phyloP scores from a whole-genome alignment of 2,329 filamentous ascomycete species.

The Colletotrichum orchidophilum region DNA sequence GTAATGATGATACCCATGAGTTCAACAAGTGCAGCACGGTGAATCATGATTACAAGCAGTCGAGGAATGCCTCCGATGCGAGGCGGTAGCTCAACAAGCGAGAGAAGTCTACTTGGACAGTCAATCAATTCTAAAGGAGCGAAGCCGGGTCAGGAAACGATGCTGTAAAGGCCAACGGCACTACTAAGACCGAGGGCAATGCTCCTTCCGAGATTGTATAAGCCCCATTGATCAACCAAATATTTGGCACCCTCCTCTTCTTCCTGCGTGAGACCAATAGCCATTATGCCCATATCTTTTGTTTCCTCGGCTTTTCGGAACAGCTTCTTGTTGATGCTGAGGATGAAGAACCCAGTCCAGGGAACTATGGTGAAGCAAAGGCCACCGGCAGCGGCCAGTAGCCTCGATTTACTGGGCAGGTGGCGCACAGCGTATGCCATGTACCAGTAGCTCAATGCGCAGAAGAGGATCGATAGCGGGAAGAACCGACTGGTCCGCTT shows the following conservation, averaged over 20 bases:
- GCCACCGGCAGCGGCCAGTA: slow-evolving; percentile 56
- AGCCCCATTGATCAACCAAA: slow-evolving; percentile 65
- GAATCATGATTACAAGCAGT: not conserved
- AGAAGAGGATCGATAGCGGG: slow-evolving; percentile 49
- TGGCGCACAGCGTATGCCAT: slow-evolving; percentile 49
- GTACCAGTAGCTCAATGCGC: slow-evolving; percentile 53
- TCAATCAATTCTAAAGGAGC: not conserved
- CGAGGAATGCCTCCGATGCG: not conserved
- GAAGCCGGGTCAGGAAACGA: slow-evolving; percentile 30
- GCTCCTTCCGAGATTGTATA: slow-evolving; percentile 58
- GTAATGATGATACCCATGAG: slow-evolving; percentile 31
- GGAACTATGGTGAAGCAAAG: slow-evolving; percentile 58
- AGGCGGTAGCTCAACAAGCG: not conserved
- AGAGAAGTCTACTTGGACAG: not conserved
- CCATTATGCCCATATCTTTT: slow-evolving; percentile 45
- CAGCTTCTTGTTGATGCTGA: slow-evolving; percentile 58
- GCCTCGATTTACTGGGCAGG: slow-evolving; percentile 44
- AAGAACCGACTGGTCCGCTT: slow-evolving; percentile 49
- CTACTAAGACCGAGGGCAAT: slow-evolving; percentile 40
- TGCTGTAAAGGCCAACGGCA: slow-evolving; percentile 42
- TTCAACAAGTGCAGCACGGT: not conserved
- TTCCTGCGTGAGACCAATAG: slow-evolving; percentile 47
- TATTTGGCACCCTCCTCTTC: slow-evolving; percentile 57
- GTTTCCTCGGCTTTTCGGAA: slow-evolving; percentile 52
- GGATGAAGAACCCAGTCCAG: slow-evolving; percentile 60